phyloP scores from a whole-genome alignment of 176 grass and related monocot genomes.

The Thinopyrum elongatum region DNA sequence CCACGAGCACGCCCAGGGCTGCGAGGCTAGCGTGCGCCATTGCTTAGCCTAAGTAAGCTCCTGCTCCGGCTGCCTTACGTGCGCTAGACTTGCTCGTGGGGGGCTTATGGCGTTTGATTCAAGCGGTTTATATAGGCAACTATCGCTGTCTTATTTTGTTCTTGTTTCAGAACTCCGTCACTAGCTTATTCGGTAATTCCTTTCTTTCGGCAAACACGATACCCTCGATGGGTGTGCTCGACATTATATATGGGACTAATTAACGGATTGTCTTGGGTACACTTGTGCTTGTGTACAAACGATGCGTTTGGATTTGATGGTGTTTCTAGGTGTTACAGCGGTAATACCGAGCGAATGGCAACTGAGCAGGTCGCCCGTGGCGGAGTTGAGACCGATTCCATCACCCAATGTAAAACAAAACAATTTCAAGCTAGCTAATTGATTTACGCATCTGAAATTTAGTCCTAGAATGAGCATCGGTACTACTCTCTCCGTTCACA shows the following conservation, averaged over 20 bases:
- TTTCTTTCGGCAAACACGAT: neutral
- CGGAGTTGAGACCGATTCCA: neutral
- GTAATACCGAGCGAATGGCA: neutral
- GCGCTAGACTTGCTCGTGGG: neutral
- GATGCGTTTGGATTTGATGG: neutral
- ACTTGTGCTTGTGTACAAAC: neutral
- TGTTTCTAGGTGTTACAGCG: neutral
- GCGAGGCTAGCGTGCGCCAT: neutral
- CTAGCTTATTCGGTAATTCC: neutral
- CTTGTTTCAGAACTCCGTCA: neutral
- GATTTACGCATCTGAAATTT: neutral
- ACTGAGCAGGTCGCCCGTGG: neutral
- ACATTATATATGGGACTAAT: neutral
- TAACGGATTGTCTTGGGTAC: neutral
- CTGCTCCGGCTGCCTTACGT: neutral
- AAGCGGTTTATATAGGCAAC: neutral
- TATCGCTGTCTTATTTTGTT: neutral
- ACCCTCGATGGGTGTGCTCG: neutral
- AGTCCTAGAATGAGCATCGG: neutral
- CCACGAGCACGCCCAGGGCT: neutral
- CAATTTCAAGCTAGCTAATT: neutral
- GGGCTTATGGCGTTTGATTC: neutral
- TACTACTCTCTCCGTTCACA: no score
- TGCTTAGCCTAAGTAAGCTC: neutral
- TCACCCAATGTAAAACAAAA: neutral